Percentiles rank a stretch among this genome's conserved stretches.
Conservation (phyloP, 371 early-diverging fungal genomes). For the Phascolomyces articulosus region DNA sequence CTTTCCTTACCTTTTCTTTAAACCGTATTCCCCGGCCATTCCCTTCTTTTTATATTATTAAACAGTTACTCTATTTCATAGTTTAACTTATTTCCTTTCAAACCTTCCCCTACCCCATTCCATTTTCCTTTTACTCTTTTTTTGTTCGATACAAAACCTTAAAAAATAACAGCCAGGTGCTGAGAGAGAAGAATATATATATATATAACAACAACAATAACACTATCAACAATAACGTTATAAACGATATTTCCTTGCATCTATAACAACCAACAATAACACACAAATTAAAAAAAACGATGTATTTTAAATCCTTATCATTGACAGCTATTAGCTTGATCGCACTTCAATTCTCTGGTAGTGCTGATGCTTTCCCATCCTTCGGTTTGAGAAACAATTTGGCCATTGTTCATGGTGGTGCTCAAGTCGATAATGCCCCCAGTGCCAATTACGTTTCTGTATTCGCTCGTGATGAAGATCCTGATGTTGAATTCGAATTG, state of each 20-base stretch:
- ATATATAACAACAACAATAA: not conserved
- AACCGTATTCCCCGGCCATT: not conserved
- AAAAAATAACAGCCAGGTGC: slow-evolving; percentile 8
- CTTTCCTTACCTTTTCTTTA: not conserved
- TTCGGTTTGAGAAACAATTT: slow-evolving; percentile 10
- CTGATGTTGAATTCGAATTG: slow-evolving; percentile 32
- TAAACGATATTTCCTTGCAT: too few species aligned
- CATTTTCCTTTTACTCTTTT: slow-evolving; percentile 1
- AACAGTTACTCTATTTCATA: not conserved
- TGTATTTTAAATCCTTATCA: slow-evolving; percentile 4
- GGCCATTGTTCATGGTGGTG: slow-evolving; percentile 14
- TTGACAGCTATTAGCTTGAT: slow-evolving; percentile 4
- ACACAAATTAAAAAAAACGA: too few species aligned
- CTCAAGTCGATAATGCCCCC: not conserved
- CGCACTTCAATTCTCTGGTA: slow-evolving; percentile 5
- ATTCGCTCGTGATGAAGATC: slow-evolving; percentile 30
- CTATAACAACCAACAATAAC: too few species aligned
- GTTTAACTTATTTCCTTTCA: not conserved
- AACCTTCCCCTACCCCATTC: not conserved
- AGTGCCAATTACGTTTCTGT: slow-evolving; percentile 26
- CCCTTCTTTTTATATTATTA: not conserved
- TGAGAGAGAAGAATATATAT: not conserved
- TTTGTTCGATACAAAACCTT: not conserved
- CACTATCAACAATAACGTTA: too few species aligned
- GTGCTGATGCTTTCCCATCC: not conserved